phyloP scores from a whole-genome alignment of 257 asterid genomes.

The Anisodus tanguticus region DNA sequence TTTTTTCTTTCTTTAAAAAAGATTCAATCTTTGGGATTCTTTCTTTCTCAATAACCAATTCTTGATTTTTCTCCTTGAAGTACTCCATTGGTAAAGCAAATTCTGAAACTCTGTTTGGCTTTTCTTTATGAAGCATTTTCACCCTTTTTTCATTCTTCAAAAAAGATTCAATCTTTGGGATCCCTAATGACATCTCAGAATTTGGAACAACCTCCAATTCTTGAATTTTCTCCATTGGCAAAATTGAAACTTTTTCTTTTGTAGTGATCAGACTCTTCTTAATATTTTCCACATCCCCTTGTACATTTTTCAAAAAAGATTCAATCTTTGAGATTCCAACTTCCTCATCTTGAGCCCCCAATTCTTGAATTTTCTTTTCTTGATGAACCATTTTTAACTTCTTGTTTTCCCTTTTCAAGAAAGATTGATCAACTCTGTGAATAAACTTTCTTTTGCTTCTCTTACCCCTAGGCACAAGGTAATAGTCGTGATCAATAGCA shows the following conservation, averaged over 20 bases:
- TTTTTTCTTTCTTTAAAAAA: not conserved
- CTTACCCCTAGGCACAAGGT: not conserved
- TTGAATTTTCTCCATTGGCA: too few relatives aligned
- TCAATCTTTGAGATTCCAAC: not conserved
- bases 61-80: not conserved
- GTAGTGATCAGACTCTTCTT: not conserved
- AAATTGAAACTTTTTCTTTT: too few relatives aligned
- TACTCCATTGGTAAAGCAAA: not conserved
- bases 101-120: not conserved
- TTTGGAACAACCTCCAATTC: too few relatives aligned
- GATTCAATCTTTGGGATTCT: too few relatives aligned
- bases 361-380: not conserved
- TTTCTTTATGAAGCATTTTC: not conserved
- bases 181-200: too few relatives aligned
- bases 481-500: not conserved
- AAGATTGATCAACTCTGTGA: not conserved
- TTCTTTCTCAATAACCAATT: not conserved
- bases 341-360: not conserved
- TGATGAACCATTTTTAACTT: not conserved
- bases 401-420: not conserved
- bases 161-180: too few relatives aligned
- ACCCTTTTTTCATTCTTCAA: not conserved
- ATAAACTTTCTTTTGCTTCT: not conserved
- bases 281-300: not conserved
- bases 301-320: not conserved